Conservation (phyloP, 805 yeast genomes). For the Millerozyma miso region DNA sequence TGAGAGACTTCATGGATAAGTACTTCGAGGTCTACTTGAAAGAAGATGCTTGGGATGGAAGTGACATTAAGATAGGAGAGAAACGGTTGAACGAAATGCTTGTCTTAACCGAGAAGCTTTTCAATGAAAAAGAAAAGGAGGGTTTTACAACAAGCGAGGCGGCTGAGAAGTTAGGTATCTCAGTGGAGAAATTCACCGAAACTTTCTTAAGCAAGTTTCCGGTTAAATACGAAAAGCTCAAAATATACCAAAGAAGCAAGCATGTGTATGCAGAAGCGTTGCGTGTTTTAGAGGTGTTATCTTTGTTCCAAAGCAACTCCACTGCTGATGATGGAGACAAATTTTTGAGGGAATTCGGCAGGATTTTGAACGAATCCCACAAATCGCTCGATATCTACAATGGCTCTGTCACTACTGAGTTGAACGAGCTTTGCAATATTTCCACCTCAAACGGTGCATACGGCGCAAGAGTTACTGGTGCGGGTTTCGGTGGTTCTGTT, state of each 20-base stretch:
- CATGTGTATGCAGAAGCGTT: slow-evolving; percentile 63
- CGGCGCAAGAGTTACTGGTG: slow-evolving; percentile 74
- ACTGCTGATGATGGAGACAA: slow-evolving; percentile 18
- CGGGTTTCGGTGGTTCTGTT: slow-evolving; percentile 75
- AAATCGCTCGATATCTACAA: slow-evolving; percentile 43
- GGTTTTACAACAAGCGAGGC: slow-evolving; percentile 53
- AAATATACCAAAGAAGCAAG: slow-evolving; percentile 52
- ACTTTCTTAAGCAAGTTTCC: slow-evolving; percentile 49
- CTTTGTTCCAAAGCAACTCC: slow-evolving; percentile 27
- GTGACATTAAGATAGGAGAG: slow-evolving; percentile 39
- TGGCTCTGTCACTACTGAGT: slow-evolving; percentile 54
- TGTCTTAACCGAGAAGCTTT: slow-evolving; percentile 37
- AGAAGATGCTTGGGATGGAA: slow-evolving; percentile 40
- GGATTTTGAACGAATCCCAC: slow-evolving; percentile 58
- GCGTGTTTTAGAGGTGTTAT: slow-evolving; percentile 51
- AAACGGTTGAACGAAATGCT: slow-evolving; percentile 38
- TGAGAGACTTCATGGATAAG: slow-evolving; percentile 60
- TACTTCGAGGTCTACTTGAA: slow-evolving; percentile 32
- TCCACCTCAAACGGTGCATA: slow-evolving; percentile 53
- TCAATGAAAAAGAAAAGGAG: slow-evolving; percentile 28
- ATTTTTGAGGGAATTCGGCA: slow-evolving; percentile 46
- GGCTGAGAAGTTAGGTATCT: slow-evolving; percentile 37
- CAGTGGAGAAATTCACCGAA: slow-evolving; percentile 39
- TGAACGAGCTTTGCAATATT: slow-evolving; percentile 49
- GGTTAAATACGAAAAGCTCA: slow-evolving; percentile 53